Evolutionary conservation across 495 filamentous ascomycete genomes (phyloP).

Genomic region (Friedmanniomyces endolithicus): DNA sequence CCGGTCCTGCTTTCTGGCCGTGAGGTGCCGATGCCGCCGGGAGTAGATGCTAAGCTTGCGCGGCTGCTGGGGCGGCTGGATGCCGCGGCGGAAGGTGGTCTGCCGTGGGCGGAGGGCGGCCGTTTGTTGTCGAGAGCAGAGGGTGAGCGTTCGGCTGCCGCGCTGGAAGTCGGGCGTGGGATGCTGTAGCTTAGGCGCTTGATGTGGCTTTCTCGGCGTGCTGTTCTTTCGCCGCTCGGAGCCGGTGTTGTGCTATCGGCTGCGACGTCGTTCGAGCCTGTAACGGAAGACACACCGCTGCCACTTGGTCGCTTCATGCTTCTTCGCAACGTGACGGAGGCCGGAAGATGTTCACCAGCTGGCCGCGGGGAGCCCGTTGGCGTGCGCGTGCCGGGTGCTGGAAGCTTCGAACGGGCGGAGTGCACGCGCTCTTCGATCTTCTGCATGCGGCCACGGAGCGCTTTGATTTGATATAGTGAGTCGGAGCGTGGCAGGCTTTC

Average conservation of each 20-base stretch:
- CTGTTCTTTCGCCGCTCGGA: not conserved
- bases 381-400: conserved; percentile 60
- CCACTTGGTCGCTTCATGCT: conserved; percentile 44
- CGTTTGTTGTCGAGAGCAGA: conserved; percentile 7
- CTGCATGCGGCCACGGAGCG: conserved; percentile 92
- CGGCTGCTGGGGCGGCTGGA: conserved; percentile 49
- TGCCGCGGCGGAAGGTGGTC: conserved; percentile 37
- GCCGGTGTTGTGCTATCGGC: not conserved
- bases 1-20: conserved; percentile 41
- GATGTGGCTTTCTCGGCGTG: conserved; percentile 14
- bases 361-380: conserved; percentile 66
- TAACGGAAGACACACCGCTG: conserved; percentile 7
- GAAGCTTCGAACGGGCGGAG: conserved; percentile 83
- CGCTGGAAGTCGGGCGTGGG: conserved; percentile 11
- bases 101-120: conserved; percentile 40
- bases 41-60: conserved; percentile 43
- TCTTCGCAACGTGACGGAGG: conserved; percentile 64
- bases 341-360: conserved; percentile 48
- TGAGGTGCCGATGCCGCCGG: conserved; percentile 2
- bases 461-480: conserved; percentile 84
- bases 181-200: conserved; percentile 16
- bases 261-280: not conserved
- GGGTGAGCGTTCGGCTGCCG: conserved; percentile 1
- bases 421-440: conserved; percentile 86
- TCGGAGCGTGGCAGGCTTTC: conserved; percentile 57